phyloP scores from a whole-genome alignment of 1,284 basidiomycete species.

The Pseudozyma pruni region DNA sequence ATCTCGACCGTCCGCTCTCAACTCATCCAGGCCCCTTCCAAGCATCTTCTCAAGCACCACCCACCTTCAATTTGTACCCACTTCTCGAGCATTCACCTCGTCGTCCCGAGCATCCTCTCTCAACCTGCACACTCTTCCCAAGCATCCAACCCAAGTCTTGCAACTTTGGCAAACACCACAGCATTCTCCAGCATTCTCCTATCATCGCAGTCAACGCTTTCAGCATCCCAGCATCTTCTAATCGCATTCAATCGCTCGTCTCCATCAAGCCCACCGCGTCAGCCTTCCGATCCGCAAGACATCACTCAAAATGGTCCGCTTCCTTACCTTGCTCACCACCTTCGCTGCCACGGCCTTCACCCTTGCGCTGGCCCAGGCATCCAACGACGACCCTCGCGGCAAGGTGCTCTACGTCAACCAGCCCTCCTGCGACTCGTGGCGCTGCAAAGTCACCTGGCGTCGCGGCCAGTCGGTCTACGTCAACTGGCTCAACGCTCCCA shows the following conservation, averaged over 20 bases:
- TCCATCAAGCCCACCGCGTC: neutral
- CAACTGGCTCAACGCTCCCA: constrained; percentile 47
- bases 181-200: neutral
- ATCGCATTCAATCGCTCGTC: too few species aligned
- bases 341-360: constrained; percentile 2
- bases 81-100: too few species aligned
- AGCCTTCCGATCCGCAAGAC: neutral
- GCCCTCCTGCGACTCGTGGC: constrained; percentile 32
- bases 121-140: too few species aligned
- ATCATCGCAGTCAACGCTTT: too few species aligned
- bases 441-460: constrained; percentile 39
- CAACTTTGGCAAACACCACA: too few species aligned
- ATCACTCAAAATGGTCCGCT: constrained; percentile 16
- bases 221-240: too few species aligned
- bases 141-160: neutral
- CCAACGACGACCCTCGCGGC: constrained; percentile 41
- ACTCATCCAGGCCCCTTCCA: too few species aligned
- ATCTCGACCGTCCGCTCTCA: too few species aligned
- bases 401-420: constrained; percentile 45
- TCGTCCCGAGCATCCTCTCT: too few species aligned
- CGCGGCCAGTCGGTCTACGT: constrained; percentile 18
- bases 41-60: too few species aligned
- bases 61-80: too few species aligned
- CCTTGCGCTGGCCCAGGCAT: constrained; percentile 12
- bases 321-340: constrained; percentile 8